phyloP scores from a whole-genome alignment of 169 alveolate species.

The Plasmodium vivax region DNA sequence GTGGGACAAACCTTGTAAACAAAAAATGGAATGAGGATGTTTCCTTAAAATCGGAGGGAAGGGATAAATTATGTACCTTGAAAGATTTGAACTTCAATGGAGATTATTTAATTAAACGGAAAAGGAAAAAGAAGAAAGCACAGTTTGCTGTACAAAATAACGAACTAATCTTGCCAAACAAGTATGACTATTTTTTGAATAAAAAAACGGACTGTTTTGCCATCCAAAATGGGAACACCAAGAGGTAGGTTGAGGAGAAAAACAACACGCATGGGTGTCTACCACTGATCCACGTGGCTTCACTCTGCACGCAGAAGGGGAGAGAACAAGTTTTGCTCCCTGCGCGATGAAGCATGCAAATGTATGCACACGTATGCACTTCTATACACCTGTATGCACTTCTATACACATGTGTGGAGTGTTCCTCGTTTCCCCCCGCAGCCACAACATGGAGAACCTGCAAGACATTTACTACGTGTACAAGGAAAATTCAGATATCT shows the following conservation, averaged over 20 bases:
- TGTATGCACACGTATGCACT: background rate
- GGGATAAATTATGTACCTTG: conserved; percentile 8
- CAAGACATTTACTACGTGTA: conserved; percentile 64
- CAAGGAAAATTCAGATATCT: conserved; percentile 41
- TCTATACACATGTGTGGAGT: background rate
- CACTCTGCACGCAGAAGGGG: background rate
- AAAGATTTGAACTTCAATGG: conserved; percentile 33
- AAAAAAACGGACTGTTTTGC: background rate
- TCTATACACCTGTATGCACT: background rate
- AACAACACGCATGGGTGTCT: background rate
- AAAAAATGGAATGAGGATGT: conserved; percentile 6
- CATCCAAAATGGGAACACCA: background rate
- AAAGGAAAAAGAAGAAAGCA: conserved; percentile 4
- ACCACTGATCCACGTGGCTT: background rate
- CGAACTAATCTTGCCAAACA: conserved; percentile 17
- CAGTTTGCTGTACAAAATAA: conserved; percentile 18
- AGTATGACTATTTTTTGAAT: conserved; percentile 26
- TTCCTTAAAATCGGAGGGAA: background rate
- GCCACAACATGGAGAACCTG: conserved; percentile 13
- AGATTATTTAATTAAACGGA: conserved; percentile 29
- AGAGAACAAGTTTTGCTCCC: background rate
- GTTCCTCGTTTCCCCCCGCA: background rate
- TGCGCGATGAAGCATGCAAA: background rate
- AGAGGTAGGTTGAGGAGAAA: background rate
- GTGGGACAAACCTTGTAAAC: background rate